A percentile compares a stretch with the other conserved stretches of the same genome.
phyloP scores from a whole-genome alignment of 108 stramenopile species.

The Seminavis robusta region DNA sequence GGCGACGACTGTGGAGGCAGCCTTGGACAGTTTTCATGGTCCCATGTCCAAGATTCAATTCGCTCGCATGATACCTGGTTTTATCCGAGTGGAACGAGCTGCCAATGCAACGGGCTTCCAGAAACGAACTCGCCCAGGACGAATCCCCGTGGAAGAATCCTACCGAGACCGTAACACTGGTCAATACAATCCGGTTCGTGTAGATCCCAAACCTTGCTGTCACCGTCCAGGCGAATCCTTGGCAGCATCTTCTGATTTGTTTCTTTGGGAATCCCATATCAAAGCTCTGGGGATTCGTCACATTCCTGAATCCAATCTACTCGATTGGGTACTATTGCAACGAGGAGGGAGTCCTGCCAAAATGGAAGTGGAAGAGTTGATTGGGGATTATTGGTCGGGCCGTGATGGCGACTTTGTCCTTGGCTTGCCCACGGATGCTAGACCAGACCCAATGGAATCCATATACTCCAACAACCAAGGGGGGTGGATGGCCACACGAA shows the following conservation, averaged over 20 bases:
- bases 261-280: conserved; percentile 75
- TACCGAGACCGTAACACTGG: conserved; percentile 10
- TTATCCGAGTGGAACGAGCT: conserved; percentile 65
- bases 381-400: neutral
- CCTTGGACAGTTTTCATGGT: conserved; percentile 29
- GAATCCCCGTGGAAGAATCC: conserved; percentile 17
- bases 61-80: conserved; percentile 64
- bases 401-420: conserved; percentile 6
- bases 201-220: conserved; percentile 56
- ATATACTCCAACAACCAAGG: conserved; percentile 70
- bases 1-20: conserved; percentile 17
- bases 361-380: conserved; percentile 7
- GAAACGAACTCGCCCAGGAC: too few species aligned
- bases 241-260: conserved; percentile 29
- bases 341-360: conserved; percentile 28
- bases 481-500: conserved; percentile 84
- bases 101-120: too few species aligned
- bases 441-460: conserved; percentile 33
- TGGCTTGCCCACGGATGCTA: conserved; percentile 8
- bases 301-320: conserved; percentile 33
- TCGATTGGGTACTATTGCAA: conserved; percentile 52
- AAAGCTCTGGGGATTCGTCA: conserved; percentile 64
- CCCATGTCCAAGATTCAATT: conserved; percentile 53
- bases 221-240: conserved; percentile 40
- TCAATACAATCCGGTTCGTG: too few species aligned